Evolutionary conservation across 106 monocot genomes (phyloP).

Genomic region (Dactylorhiza incarnata): DNA sequence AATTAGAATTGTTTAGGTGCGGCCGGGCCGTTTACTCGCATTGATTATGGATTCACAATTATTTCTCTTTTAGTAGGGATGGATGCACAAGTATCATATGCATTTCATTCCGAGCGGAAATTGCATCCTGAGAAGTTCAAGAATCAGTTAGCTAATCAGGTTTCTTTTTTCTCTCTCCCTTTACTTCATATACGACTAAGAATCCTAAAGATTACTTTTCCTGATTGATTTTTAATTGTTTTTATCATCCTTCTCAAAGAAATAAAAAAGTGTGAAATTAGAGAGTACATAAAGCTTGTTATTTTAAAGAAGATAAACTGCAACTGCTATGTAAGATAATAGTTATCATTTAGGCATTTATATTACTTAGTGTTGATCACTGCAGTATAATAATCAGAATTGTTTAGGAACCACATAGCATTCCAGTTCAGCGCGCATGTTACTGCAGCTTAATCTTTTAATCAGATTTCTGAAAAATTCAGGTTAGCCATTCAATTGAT

Average conservation of each 20-base stretch:
- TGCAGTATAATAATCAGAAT: neutral
- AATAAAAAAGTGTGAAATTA: too few species aligned
- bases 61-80: too few species aligned
- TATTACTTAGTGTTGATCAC: neutral
- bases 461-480: neutral
- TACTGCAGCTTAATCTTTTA: neutral
- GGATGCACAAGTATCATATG: slow-evolving; percentile 82
- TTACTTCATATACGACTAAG: neutral
- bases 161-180: slow-evolving; percentile 5
- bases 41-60: too few species aligned
- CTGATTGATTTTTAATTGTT: neutral
- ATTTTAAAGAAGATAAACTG: too few species aligned
- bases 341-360: neutral
- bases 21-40: too few species aligned
- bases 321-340: too few species aligned
- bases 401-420: neutral
- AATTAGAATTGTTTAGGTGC: too few species aligned
- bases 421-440: neutral
- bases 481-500: neutral
- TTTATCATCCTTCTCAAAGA: too few species aligned
- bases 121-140: slow-evolving; percentile 78
- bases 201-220: neutral
- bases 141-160: slow-evolving; percentile 67
- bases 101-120: slow-evolving; percentile 68
- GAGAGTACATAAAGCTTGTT: too few species aligned